Base-by-base conservation (phyloP, 257 asterid species). In the Mentha longifolia region DNA sequence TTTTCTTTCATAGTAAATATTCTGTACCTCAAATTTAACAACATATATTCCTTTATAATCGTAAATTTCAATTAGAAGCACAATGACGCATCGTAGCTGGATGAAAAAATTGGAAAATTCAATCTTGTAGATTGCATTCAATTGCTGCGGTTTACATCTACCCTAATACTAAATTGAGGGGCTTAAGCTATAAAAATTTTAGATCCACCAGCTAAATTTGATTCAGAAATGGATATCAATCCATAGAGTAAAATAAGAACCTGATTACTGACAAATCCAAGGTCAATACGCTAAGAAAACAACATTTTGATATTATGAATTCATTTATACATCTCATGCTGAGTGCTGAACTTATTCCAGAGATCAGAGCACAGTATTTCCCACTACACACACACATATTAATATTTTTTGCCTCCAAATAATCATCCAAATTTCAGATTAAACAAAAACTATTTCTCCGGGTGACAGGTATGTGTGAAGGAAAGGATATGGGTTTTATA, bases 151-250 rank as follows among this genome's bases (percentile, higher is more conserved):
- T 70, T 63, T 22, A 70, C 59, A 22, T 67, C 65, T 61, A 63
- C n/a, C 8, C 1, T 51, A 35, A 35, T 7, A 20, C 46, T 39
- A 33, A 56, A 70, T 31, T 57, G 56, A 57, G 58, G 43, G 78
- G 41, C 42, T 59, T 52, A 33, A 52, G 66, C 43, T 58, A 60
- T 14, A 56, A 52, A 65, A 6, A 0, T 10, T 16, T 20, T 42
- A 58, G 37, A 66, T 58, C 35, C 14, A 51, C 66, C 71, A 39
- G 35, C 72, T 77, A 67, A 62, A 52, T 41, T 51, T 51, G 62
- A 16, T 51, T 72, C 63, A 66, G 25, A n/a, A n/a, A n/a, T n/a
- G n/a, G n/a, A n/a, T 49, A 72, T 47, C 17, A 12, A 37, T 28
- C 42, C 28, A 62, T 33, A 54, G 33, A 42, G 19, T 7, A 55